These are phyloP conservation scores for Dryas drummondii DNA, from an alignment of 306 rosid genomes.

Conservation along the genomic window DNA sequence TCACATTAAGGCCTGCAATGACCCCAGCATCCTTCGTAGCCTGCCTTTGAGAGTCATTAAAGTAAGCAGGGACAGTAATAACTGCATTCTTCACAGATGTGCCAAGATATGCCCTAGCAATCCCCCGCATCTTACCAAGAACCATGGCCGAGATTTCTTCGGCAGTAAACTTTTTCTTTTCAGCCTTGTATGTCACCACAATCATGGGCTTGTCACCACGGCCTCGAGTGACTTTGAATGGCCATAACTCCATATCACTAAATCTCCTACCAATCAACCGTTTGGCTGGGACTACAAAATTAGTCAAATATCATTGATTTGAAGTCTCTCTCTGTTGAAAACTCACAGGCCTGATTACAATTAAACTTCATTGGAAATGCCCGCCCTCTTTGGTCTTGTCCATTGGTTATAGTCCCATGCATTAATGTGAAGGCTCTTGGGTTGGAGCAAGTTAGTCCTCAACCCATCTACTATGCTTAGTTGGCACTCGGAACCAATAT, in stretches of 20 bases:
- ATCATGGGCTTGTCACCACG: slow-evolving; percentile 14
- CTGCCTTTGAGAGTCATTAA: slow-evolving; percentile 69
- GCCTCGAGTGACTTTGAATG: slow-evolving; percentile 10
- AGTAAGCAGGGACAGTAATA: slow-evolving; percentile 79
- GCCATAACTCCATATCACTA: slow-evolving; percentile 8
- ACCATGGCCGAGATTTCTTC: slow-evolving; percentile 42
- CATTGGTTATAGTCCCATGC: too few species aligned
- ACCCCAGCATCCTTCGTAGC: slow-evolving; percentile 70
- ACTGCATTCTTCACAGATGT: slow-evolving; percentile 62
- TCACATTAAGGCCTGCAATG: slow-evolving; percentile 62
- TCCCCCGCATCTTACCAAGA: slow-evolving; percentile 68
- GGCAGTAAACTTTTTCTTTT: background rate
- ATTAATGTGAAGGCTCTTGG: too few species aligned
- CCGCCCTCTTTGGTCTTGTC: too few species aligned
- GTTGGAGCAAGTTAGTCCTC: too few species aligned
- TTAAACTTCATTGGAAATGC: too few species aligned
- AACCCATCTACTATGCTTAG: too few species aligned
- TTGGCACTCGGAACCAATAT: too few species aligned
- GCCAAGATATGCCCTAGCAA: slow-evolving; percentile 76
- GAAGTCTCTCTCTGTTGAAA: too few species aligned
- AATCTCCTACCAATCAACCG: slow-evolving; percentile 11
- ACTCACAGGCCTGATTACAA: too few species aligned
- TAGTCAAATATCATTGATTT: too few species aligned
- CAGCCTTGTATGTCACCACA: background rate
- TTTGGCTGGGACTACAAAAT: background rate